Conservation (phyloP, 2,329 filamentous ascomycete species). For the Paraconiothyrium sp. region DNA sequence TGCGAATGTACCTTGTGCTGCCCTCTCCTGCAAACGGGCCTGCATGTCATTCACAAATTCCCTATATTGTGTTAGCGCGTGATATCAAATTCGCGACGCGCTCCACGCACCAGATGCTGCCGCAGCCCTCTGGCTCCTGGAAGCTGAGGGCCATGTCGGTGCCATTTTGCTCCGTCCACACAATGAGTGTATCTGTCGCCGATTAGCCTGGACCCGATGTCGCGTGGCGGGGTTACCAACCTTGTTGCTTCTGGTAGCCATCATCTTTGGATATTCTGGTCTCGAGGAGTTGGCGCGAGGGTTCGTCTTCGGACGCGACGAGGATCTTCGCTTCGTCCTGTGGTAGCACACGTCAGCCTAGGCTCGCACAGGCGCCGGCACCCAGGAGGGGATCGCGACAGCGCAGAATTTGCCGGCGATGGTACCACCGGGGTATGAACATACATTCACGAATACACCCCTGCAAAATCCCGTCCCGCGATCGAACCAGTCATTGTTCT, state of each 20-base stretch:
- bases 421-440: slow-evolving; percentile 42
- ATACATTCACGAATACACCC: slow-evolving; percentile 77
- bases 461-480: slow-evolving; percentile 95
- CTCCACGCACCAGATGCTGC: slow-evolving; percentile 79
- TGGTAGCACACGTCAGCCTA: slow-evolving; percentile 58
- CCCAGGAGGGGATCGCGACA: slow-evolving; percentile 24
- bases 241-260: slow-evolving; percentile 98
- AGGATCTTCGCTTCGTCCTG: slow-evolving; percentile 86
- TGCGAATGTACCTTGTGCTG: slow-evolving; percentile 63
- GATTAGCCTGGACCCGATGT: slow-evolving; percentile 28
- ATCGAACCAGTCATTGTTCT: slow-evolving; percentile 99
- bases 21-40: slow-evolving; percentile 72
- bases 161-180: slow-evolving; percentile 93
- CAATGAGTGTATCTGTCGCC: slow-evolving; percentile 86
- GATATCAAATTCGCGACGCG: slow-evolving; percentile 15
- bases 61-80: slow-evolving; percentile 62
- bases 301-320: slow-evolving; percentile 93
- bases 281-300: slow-evolving; percentile 82
- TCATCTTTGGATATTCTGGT: slow-evolving; percentile 93
- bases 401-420: slow-evolving; percentile 18
- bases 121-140: slow-evolving; percentile 94
- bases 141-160: slow-evolving; percentile 98
- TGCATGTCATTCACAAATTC: slow-evolving; percentile 91
- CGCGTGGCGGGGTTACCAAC: slow-evolving; percentile 56
- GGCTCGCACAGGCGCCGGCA: slow-evolving; percentile 19